These are phyloP conservation scores for Debaryomyces sp. DNA, from an alignment of 1,139 yeast species.

Conservation along the genomic window DNA sequence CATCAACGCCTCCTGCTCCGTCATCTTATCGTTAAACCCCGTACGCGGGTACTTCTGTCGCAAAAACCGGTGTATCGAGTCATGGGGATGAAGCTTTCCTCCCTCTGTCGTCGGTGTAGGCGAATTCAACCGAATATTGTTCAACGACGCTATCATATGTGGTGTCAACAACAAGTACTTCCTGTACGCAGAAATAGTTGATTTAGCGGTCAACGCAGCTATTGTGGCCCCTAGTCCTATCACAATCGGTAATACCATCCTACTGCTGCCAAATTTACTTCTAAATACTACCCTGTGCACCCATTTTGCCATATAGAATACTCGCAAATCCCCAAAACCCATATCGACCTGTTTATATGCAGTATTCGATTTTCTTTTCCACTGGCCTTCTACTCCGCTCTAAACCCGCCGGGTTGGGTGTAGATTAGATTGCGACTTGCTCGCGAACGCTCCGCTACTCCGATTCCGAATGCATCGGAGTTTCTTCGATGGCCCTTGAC, in stretches of 20 bases:
- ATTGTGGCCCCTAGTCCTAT: conserved; percentile 60
- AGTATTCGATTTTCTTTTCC: neutral
- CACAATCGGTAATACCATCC: conserved; percentile 55
- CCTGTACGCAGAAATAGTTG: conserved; percentile 48
- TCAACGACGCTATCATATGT: conserved; percentile 58
- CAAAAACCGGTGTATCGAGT: conserved; percentile 24
- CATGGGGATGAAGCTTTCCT: conserved; percentile 20
- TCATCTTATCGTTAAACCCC: conserved; percentile 57
- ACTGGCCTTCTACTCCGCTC: neutral
- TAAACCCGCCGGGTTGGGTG: neutral
- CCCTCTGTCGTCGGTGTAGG: conserved; percentile 15
- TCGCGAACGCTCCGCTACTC: neutral
- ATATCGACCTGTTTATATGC: neutral
- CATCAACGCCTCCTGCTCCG: conserved; percentile 60
- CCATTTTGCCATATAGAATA: neutral
- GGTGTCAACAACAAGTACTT: conserved; percentile 51
- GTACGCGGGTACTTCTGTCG: conserved; percentile 39
- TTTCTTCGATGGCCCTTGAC: neutral
- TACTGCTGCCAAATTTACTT: neutral
- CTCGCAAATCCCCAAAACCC: neutral
- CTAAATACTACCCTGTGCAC: neutral
- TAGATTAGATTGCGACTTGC: conserved; percentile 1
- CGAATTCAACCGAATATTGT: conserved; percentile 35
- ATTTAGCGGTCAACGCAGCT: conserved; percentile 54
- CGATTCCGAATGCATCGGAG: conserved; percentile 6